Percentiles rank a stretch among this genome's conserved stretches.
Evolutionary conservation across 495 filamentous ascomycete genomes (phyloP).

Genomic region (Zalerion maritima): DNA sequence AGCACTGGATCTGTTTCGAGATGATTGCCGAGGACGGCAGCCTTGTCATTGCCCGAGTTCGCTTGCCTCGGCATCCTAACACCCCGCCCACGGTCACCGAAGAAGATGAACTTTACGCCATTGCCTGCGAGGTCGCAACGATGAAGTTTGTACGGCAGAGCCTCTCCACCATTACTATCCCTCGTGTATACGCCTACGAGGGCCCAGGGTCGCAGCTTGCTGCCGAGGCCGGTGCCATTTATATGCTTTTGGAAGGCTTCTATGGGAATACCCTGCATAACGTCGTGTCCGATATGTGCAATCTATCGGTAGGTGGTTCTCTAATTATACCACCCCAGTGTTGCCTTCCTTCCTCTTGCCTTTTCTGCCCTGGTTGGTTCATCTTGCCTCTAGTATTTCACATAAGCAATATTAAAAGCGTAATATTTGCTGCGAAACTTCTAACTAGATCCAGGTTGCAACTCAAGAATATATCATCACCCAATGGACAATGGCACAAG

Average conservation of each 20-base stretch:
- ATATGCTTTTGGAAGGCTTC: conserved; percentile 21
- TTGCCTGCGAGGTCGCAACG: conserved; percentile 15
- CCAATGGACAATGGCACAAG: conserved; percentile 13
- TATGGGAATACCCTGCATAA: conserved; percentile 15
- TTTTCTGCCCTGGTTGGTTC: no score
- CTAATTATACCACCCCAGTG: no score
- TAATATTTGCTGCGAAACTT: no score
- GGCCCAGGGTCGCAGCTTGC: conserved; percentile 9
- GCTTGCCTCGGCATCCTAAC: conserved; percentile 14
- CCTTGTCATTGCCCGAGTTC: conserved; percentile 12
- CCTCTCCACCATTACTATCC: conserved; percentile 6
- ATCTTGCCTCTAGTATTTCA: no score
- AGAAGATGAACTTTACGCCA: conserved; percentile 9
- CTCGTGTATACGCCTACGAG: conserved; percentile 11
- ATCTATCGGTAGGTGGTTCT: conserved; percentile 11
- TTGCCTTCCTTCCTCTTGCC: neutral
- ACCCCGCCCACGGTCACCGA: conserved; percentile 4
- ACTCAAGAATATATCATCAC: conserved; percentile 16
- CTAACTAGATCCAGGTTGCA: conserved; percentile 4
- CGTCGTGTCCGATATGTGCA: conserved; percentile 8
- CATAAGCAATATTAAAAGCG: no score
- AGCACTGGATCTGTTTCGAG: conserved; percentile 19
- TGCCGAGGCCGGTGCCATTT: conserved; percentile 10
- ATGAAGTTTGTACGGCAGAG: conserved; percentile 11
- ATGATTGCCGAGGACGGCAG: conserved; percentile 9